Percentiles rank a stretch among this genome's conserved stretches.
Evolutionary conservation across 345 rosid species (phyloP).

Genomic region (Erysimum cheiranthoides): DNA sequence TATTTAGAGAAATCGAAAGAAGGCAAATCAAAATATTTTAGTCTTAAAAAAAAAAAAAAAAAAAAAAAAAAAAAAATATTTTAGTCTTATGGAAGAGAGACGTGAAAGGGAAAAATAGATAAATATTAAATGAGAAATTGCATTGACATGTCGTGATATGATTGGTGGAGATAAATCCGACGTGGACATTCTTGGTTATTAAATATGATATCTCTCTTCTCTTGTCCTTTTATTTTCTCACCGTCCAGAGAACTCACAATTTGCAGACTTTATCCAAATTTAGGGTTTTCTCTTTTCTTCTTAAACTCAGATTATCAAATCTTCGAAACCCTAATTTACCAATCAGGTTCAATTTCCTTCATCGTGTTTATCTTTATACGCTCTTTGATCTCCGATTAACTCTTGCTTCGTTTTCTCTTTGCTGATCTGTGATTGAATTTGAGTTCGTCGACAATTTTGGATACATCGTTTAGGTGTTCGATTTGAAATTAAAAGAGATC

Average conservation of each 20-base stretch:
- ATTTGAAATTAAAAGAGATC: neutral
- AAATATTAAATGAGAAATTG: neutral
- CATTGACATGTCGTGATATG: neutral
- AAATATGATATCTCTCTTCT: neutral
- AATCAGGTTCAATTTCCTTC: slow-evolving; percentile 27
- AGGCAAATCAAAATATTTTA: too few relatives aligned
- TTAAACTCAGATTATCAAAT: slow-evolving; percentile 6
- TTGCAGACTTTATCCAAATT: slow-evolving; percentile 41
- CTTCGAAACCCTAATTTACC: slow-evolving; percentile 25
- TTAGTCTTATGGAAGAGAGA: too few relatives aligned
- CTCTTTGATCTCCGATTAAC: neutral
- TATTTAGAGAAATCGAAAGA: too few relatives aligned
- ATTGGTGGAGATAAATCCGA: neutral
- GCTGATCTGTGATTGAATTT: slow-evolving; percentile 17
- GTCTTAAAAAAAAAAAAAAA: too few relatives aligned
- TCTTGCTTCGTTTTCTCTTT: neutral
- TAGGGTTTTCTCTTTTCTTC: slow-evolving; percentile 40
- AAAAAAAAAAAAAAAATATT: too few relatives aligned
- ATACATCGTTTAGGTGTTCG: neutral
- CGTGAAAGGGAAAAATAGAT: too few relatives aligned
- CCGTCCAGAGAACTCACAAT: neutral
- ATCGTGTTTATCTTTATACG: neutral
- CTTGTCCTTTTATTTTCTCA: neutral
- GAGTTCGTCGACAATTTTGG: neutral
- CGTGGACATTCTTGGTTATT: slow-evolving; percentile 16